These are phyloP conservation scores for Termitomyces sp. DNA, from an alignment of 1,284 basidiomycete genomes.

Conservation along the genomic window DNA sequence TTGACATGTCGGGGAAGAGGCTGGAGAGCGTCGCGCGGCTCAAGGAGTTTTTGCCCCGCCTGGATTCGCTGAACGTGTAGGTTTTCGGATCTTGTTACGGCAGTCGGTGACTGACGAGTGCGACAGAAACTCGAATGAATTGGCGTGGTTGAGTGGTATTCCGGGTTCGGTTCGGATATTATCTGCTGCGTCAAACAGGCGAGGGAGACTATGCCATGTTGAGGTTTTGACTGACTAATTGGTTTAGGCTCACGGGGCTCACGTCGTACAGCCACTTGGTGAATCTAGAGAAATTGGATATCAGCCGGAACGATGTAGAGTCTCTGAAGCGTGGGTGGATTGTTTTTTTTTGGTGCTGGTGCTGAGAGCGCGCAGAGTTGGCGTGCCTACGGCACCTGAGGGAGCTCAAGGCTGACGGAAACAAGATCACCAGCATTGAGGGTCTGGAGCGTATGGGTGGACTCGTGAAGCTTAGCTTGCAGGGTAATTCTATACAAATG, in stretches of 20 bases:
- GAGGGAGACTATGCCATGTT: conserved; percentile 10
- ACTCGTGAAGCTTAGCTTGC: conserved; percentile 79
- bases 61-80: conserved; percentile 80
- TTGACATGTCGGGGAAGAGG: conserved; percentile 77
- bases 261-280: conserved; percentile 87
- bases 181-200: conserved; percentile 78
- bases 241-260: conserved; percentile 69
- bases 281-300: conserved; percentile 86
- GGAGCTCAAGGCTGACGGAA: conserved; percentile 86
- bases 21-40: conserved; percentile 88
- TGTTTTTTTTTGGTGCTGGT: conserved; percentile 11
- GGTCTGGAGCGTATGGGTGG: conserved; percentile 78
- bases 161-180: conserved; percentile 76
- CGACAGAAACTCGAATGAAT: conserved; percentile 70
- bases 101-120: conserved; percentile 1
- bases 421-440: conserved; percentile 71
- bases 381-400: conserved; percentile 79
- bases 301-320: conserved; percentile 88
- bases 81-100: conserved; percentile 24
- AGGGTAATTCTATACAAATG: conserved; percentile 67
- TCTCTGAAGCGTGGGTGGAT: conserved; percentile 72
- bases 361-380: conserved; percentile 52
- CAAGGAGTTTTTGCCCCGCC: conserved; percentile 88
- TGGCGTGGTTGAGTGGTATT: conserved; percentile 86
- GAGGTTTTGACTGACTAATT: too few relatives aligned